Conservation (phyloP, 495 filamentous ascomycete genomes). For the Haplographium delicatum region DNA sequence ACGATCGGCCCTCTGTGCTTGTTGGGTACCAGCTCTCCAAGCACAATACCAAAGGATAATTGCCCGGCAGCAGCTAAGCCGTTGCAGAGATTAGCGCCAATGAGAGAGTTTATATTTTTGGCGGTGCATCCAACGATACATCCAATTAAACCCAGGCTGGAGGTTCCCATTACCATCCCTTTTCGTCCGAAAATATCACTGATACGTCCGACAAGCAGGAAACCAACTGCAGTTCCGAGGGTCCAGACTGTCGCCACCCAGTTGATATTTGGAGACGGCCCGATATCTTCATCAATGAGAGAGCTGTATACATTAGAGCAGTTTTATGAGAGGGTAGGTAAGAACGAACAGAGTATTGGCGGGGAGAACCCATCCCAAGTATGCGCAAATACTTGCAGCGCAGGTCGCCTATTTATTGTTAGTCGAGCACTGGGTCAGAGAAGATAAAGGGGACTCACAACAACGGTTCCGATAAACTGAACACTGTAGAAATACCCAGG, state of each 20-base stretch:
- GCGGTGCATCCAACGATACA: constrained; percentile 32
- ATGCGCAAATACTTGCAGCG: constrained; percentile 7
- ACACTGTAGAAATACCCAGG: constrained; percentile 7
- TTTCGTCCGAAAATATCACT: constrained; percentile 50
- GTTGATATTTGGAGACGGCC: constrained; percentile 32
- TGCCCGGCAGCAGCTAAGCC: constrained; percentile 36
- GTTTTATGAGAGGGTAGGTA: background rate
- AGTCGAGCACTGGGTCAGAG: background rate
- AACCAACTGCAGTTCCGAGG: constrained; percentile 25
- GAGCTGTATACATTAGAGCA: constrained; percentile 8
- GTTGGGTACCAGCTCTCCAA: constrained; percentile 24
- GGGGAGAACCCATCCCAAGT: constrained; percentile 7
- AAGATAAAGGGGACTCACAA: background rate
- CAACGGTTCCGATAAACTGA: constrained; percentile 7
- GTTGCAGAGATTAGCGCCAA: constrained; percentile 24
- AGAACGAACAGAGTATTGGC: background rate
- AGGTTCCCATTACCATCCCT: constrained; percentile 43
- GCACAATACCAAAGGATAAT: constrained; percentile 28
- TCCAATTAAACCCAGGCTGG: constrained; percentile 25
- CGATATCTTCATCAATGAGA: constrained; percentile 30
- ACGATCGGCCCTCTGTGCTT: too few relatives aligned
- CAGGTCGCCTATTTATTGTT: constrained; percentile 1
- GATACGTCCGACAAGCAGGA: constrained; percentile 39
- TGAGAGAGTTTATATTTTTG: constrained; percentile 30
- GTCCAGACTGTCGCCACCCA: constrained; percentile 34